Evolutionary conservation across 768 basidiomycete species (phyloP).

Genomic region (Lentinus brumalis): DNA sequence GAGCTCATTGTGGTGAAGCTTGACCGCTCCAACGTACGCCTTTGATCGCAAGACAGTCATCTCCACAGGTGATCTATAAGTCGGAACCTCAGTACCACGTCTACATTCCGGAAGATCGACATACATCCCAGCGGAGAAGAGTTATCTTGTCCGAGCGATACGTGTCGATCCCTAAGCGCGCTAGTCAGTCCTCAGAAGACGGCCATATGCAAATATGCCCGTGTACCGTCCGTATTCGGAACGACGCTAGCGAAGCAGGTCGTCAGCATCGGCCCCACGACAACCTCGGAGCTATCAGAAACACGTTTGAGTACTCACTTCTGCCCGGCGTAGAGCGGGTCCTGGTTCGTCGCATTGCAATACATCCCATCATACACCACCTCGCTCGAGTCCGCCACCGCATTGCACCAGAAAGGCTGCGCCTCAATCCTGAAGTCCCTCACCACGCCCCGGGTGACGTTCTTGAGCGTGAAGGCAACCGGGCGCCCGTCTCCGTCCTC

Average conservation of each 20-base stretch:
- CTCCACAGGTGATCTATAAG: slow-evolving; percentile 51
- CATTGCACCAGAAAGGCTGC: slow-evolving; percentile 65
- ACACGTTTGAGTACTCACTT: slow-evolving; percentile 39
- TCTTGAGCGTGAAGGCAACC: slow-evolving; percentile 53
- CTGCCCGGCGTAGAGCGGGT: slow-evolving; percentile 49
- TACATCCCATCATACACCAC: slow-evolving; percentile 59
- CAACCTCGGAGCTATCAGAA: slow-evolving; percentile 4
- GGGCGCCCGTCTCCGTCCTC: slow-evolving; percentile 60
- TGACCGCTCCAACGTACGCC: slow-evolving; percentile 39
- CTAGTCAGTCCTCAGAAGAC: not conserved
- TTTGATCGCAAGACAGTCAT: slow-evolving; percentile 65
- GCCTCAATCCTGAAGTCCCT: slow-evolving; percentile 53
- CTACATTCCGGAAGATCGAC: not conserved
- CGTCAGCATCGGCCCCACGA: not conserved
- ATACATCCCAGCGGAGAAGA: slow-evolving; percentile 56
- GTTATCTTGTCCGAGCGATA: slow-evolving; percentile 51
- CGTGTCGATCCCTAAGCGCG: slow-evolving; percentile 49
- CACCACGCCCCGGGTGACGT: slow-evolving; percentile 45
- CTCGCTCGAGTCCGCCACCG: slow-evolving; percentile 50
- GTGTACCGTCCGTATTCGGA: slow-evolving; percentile 59
- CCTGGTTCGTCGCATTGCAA: slow-evolving; percentile 59
- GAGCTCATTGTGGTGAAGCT: not conserved
- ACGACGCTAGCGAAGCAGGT: slow-evolving; percentile 41
- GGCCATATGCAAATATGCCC: not conserved
- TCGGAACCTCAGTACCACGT: not conserved